Conservation (phyloP, 2,329 filamentous ascomycete genomes). For the Fusarium udum region DNA sequence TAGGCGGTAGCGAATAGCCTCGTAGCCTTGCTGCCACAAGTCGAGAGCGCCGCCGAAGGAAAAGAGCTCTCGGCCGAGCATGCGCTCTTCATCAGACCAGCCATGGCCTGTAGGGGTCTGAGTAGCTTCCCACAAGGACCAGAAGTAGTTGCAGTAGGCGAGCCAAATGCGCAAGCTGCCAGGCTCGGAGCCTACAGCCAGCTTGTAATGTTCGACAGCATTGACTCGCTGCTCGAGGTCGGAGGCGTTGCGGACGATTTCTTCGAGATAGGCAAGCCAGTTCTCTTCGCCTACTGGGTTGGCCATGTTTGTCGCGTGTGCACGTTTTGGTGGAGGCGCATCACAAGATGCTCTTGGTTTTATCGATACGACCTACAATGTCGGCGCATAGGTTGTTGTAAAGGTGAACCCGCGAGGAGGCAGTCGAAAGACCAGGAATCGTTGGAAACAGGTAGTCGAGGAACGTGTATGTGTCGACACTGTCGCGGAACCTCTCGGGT, state of each 20-base stretch:
- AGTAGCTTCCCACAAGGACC: constrained; percentile 73
- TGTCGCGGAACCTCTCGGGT: constrained; percentile 24
- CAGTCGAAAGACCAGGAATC: constrained; percentile 3
- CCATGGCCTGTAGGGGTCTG: constrained; percentile 61
- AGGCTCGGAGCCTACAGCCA: constrained; percentile 75
- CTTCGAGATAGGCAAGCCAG: constrained; percentile 81
- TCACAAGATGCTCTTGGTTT: constrained; percentile 31
- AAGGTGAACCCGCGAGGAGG: not conserved
- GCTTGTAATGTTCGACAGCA: constrained; percentile 76
- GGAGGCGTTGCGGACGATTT: constrained; percentile 69
- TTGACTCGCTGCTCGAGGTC: constrained; percentile 74
- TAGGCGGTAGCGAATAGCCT: constrained; percentile 77
- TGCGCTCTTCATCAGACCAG: constrained; percentile 74
- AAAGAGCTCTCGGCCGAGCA: constrained; percentile 76
- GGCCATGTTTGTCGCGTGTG: constrained; percentile 52
- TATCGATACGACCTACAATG: constrained; percentile 17
- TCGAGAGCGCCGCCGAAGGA: constrained; percentile 72
- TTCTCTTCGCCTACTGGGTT: constrained; percentile 76
- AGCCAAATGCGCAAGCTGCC: constrained; percentile 79
- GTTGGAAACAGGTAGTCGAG: constrained; percentile 1
- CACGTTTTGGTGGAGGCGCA: constrained; percentile 33
- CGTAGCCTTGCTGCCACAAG: constrained; percentile 76
- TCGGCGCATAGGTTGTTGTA: constrained; percentile 12
- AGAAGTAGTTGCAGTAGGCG: constrained; percentile 81
- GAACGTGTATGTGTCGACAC: constrained; percentile 31